Evolutionary conservation across 2,329 filamentous ascomycete species (phyloP), one percentile per base, ranked within the genome.

Genomic region (Westerdykella aurantiaca): DNA sequence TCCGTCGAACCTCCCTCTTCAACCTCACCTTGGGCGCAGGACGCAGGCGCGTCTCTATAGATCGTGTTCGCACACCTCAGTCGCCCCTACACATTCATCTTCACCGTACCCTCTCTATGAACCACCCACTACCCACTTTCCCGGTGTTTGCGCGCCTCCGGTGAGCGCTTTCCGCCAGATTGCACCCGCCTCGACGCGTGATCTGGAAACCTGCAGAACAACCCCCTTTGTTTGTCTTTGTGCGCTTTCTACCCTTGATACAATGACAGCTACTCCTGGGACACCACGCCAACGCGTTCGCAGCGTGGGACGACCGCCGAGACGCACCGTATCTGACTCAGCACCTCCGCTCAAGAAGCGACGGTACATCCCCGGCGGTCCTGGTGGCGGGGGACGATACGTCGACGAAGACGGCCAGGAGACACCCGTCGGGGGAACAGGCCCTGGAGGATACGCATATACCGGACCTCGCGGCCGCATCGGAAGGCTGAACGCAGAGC

Each of bases 351-450:
- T 50, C 48, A 75, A 75, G 66, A 66, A 66, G 58, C 67, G 68
- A 48, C 72, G 68, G 68, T 96, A 95, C 70, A 79, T 94, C 38
- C 88, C 91, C 29, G 89, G 89, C 38, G 89, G 88, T 3, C 85
- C 88, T 45, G 88, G 88, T 33, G 89, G 89, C 37, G 88, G 89
- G 45, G 88, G 89, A 16, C 77, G 89, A 61, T 95, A 89, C 66
- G 74, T 93, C 31, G 87, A 94, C 55, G 76, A 83, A 44, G 80
- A 88, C 29, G 78, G 79, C 41, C 72, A 77, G 47, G 80, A 85
- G 50, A 78, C 76, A 34, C 76, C 76, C 34, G 74, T 76, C 58
- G 67, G 71, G 58, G 69, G 71, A 57, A 72, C 71, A 63, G 65
- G 70, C 56, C 62, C 70, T 39, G 71, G 69, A 57, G 66, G 75